Conservation (phyloP, 2,329 filamentous ascomycete species). For the Zymoseptoria passerinii region DNA sequence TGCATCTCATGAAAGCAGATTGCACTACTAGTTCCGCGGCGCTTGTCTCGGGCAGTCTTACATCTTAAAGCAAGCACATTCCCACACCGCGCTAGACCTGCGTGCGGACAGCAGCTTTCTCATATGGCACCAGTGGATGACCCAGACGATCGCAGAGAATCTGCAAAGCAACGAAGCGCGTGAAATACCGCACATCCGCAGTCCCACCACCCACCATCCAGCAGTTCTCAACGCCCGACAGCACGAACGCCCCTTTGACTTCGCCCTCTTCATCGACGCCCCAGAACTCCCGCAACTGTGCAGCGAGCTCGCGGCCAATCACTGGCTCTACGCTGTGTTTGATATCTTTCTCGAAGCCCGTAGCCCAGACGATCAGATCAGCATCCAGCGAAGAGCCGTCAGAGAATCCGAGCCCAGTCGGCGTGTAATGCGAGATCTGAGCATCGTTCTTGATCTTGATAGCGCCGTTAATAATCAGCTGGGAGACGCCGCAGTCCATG, state of each 20-base stretch:
- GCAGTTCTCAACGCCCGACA: constrained; percentile 16
- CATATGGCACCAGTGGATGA: background rate
- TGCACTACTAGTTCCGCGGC: no score
- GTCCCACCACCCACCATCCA: constrained; percentile 33
- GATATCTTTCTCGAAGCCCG: constrained; percentile 40
- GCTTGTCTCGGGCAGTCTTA: no score
- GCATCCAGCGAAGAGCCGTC: constrained; percentile 38
- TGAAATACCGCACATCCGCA: constrained; percentile 40
- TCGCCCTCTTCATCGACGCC: constrained; percentile 42
- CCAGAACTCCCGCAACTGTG: constrained; percentile 38
- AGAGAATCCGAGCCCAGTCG: constrained; percentile 35
- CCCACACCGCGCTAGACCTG: no score
- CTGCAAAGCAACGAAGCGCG: constrained; percentile 39
- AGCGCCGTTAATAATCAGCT: constrained; percentile 37
- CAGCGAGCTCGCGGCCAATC: constrained; percentile 35
- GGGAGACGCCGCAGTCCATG: constrained; percentile 39
- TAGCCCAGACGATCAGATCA: constrained; percentile 41
- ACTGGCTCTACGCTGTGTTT: constrained; percentile 32
- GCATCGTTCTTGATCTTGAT: constrained; percentile 38
- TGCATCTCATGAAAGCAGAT: no score
- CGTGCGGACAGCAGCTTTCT: background rate
- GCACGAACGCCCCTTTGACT: constrained; percentile 36
- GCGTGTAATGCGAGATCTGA: constrained; percentile 29
- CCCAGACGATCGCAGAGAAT: constrained; percentile 27
- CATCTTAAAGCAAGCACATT: no score